These are phyloP conservation scores for Cyclotella atomus DNA, from an alignment of 108 stramenopile genomes.

Conservation along the genomic window DNA sequence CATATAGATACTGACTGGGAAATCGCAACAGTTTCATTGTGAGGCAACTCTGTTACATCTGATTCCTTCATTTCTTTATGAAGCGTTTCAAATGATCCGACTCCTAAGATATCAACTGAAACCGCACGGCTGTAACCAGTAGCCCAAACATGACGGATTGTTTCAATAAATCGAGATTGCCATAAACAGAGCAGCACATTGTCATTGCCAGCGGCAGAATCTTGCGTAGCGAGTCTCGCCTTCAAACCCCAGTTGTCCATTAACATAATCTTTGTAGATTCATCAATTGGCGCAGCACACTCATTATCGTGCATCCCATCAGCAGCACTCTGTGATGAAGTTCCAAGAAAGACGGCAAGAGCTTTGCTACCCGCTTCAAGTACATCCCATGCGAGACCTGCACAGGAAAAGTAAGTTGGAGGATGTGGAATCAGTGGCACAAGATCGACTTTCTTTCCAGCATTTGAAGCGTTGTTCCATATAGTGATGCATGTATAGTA, in stretches of 20 bases:
- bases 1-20: constrained; percentile 24
- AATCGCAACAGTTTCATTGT: constrained; percentile 28
- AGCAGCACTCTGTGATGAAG: background rate
- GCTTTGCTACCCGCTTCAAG: constrained; percentile 16
- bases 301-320: too few relatives aligned
- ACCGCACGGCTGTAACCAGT: constrained; percentile 29
- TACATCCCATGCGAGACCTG: constrained; percentile 47
- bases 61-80: constrained; percentile 1
- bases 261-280: constrained; percentile 17
- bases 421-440: constrained; percentile 43
- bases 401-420: constrained; percentile 38
- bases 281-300: constrained; percentile 34
- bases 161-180: constrained; percentile 47
- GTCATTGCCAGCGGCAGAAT: background rate
- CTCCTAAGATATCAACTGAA: constrained; percentile 2
- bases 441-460: background rate
- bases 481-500: constrained; percentile 30
- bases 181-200: constrained; percentile 35
- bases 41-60: constrained; percentile 5
- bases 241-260: constrained; percentile 39
- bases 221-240: background rate
- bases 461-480: background rate
- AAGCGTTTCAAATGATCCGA: background rate
- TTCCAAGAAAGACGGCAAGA: constrained; percentile 20
- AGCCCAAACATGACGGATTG: constrained; percentile 36